Evolutionary conservation across 805 yeast species (phyloP), one percentile per base, ranked within the genome.

Genomic region (Lachancea fermentati): DNA sequence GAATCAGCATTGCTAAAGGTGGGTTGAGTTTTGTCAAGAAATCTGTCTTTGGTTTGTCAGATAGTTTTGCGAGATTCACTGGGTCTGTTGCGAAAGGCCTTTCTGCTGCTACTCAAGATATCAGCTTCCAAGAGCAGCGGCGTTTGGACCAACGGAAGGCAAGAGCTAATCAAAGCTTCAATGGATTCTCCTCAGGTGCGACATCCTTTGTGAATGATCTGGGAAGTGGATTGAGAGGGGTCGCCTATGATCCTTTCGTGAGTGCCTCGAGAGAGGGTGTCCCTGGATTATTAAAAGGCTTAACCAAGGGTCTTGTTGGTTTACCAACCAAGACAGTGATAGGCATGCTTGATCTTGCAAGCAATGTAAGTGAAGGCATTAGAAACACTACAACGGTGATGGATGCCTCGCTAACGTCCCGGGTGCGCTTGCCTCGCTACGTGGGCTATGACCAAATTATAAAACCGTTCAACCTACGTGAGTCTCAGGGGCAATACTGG

Each of bases 321-420:
- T 65, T 94, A 22, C 98, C 99, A 0, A 89, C 98, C 0, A 93
- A 93, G 67, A 86, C 97, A 0, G 96, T 96, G 0, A 88, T 91
- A 50, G 99, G 99, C 9, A 59, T 93, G 17, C 81, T 93, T 49
- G 99, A 93, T 58, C 69, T 94, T 47, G 96, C 97, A 1, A 83
- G 85, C 39, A 91, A 86, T 60, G 80, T 93, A 28, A 81, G 95
- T 65, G 97, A 89, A 58, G 97, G 97, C 19, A 88, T 94, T 36
- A 73, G 89, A 45, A 89, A 82, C 58, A 85, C 97, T 0, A 87
- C 99, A 0, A 85, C 96, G 0, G 91, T 85, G 1, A 82, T 87
- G 57, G 96, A 87, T 58, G 77, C 73, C 3, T 87, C 80, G 32
- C 81, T 81, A 0, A 72, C 89, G 35, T 85, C 79, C 42, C 80